Percentiles rank a stretch among this genome's conserved stretches.
Evolutionary conservation across 306 rosid species (phyloP).

Genomic region (Cucurbita maxima): DNA sequence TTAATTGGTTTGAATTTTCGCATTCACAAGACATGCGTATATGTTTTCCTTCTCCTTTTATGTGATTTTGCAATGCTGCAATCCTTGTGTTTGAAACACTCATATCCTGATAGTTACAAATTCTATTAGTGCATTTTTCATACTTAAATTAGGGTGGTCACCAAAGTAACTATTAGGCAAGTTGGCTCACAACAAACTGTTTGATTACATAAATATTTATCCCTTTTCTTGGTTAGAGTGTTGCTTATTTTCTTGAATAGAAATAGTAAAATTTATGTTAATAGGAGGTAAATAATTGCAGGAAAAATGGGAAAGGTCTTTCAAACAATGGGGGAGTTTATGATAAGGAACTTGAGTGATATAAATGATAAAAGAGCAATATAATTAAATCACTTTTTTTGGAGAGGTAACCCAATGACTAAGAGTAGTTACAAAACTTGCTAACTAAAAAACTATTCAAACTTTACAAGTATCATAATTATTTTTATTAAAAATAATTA

Average conservation of each 20-base stretch:
- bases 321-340: neutral
- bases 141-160: neutral
- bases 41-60: neutral
- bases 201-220: neutral
- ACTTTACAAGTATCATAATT: neutral
- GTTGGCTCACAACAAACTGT: neutral
- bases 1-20: neutral
- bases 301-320: neutral
- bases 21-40: neutral
- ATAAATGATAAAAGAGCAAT: neutral
- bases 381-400: neutral
- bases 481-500: neutral
- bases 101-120: neutral
- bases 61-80: neutral
- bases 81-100: neutral
- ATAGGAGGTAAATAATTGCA: neutral
- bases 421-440: neutral
- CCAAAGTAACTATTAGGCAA: neutral
- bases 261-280: neutral
- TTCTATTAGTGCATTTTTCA: neutral
- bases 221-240: neutral
- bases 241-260: neutral
- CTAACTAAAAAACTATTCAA: neutral
- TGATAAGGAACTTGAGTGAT: neutral
- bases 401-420: neutral